Base-by-base conservation (phyloP, 768 basidiomycete species). In the Jaapia argillacea region DNA sequence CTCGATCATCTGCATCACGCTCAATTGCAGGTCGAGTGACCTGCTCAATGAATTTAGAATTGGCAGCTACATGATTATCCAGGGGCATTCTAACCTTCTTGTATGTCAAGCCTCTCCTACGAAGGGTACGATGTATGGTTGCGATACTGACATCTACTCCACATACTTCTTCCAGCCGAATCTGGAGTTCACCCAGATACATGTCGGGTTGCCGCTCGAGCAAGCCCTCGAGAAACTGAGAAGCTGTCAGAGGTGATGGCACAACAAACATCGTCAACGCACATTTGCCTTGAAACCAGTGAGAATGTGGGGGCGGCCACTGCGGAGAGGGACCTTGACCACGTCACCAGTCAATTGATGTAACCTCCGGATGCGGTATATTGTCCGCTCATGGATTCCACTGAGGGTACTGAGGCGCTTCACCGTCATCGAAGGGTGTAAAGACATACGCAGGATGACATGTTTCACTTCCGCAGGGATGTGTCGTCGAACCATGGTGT, bases 1-100 rank as follows among this genome's bases (percentile, higher is more conserved):
- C 43, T 12, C 43, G 44, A 14, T 45, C 31, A 18, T 45, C 41
- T 4, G n/a, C 42, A 44, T 24, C 23, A 10, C 42, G 12, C 28
- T 45, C 44, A 4, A 24, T 18, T 3, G 44, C 44, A 45, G 24
- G 21, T 20, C 4, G 18, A 13, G 44, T 45, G 20, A 45, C 14
- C 44, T 45, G 31, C 10, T 10, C 31, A 33, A 33, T 33, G 10
- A 33, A 10, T 16, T 10, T 10, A 10, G 31, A 10, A 10, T 33
- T 10, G 10, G 31, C 31, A 33, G 10, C 10, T 10, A 33, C 10
- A 33, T 33, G 10, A 33, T 33, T 10, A n/a, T n/a, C 31, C 16
- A 33, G 10, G 31, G 31, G 10, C 10, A 33, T 10, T 10, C 31
- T 33, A 16, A 33, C 31, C 16, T 33, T 16, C 31, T 33, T 33